Evolutionary conservation across 768 basidiomycete species (phyloP).

Genomic region (Mrakia blollopis): DNA sequence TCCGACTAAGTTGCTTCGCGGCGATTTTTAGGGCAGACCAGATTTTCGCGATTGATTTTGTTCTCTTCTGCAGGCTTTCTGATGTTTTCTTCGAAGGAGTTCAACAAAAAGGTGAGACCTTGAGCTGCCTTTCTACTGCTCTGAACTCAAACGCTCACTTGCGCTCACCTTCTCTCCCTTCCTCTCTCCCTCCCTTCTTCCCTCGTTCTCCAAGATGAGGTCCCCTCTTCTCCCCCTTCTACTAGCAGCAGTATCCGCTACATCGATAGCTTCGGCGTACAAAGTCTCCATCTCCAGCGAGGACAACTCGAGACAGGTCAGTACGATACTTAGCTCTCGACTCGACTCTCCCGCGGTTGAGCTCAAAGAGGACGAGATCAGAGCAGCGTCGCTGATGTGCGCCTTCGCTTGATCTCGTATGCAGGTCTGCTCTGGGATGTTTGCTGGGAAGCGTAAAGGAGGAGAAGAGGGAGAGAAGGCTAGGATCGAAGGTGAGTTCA

Average conservation of each 20-base stretch:
- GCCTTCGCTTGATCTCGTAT: too few species aligned
- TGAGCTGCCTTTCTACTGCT: too few species aligned
- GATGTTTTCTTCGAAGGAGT: too few species aligned
- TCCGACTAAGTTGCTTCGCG: too few species aligned
- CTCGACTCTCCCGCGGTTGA: background rate
- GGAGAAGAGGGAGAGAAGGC: conserved; percentile 10
- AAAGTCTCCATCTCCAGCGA: background rate
- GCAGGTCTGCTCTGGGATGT: conserved; percentile 9
- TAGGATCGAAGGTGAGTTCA: conserved; percentile 1
- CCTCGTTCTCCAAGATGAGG: background rate
- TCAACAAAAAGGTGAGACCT: too few species aligned
- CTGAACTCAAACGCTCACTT: too few species aligned
- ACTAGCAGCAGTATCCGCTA: background rate
- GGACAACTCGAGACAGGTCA: background rate
- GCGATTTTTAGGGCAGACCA: too few species aligned
- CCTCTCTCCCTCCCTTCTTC: too few species aligned
- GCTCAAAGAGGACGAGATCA: background rate
- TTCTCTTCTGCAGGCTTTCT: too few species aligned
- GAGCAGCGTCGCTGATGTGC: background rate
- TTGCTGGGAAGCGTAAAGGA: background rate
- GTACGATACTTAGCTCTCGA: too few species aligned
- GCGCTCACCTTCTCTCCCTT: too few species aligned
- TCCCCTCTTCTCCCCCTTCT: background rate
- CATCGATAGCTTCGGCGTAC: background rate
- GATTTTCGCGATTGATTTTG: too few species aligned